Evolutionary conservation across 768 basidiomycete species (phyloP).

Genomic region (Russula brevipes): DNA sequence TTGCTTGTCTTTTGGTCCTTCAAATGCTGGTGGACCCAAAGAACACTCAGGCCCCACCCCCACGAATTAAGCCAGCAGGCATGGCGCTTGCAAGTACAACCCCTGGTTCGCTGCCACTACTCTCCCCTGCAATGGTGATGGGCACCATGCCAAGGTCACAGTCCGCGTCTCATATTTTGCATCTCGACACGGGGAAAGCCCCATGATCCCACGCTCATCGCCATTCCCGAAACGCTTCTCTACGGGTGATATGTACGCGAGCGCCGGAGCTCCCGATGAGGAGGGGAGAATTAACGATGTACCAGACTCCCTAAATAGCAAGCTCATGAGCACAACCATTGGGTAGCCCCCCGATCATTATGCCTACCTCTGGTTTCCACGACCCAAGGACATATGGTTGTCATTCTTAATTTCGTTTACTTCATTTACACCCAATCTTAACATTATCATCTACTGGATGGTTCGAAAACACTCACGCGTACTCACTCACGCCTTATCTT

Average conservation of each 20-base stretch:
- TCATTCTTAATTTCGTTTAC: conserved; percentile 4
- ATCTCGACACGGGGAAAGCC: conserved; percentile 1
- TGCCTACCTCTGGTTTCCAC: not conserved
- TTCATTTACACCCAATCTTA: not conserved
- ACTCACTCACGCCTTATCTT: not conserved
- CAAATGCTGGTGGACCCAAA: conserved; percentile 63
- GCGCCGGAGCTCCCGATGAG: conserved; percentile 10
- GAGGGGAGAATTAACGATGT: conserved; percentile 14
- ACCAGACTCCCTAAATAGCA: not conserved
- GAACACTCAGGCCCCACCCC: conserved; percentile 33
- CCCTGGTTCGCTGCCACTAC: conserved; percentile 13
- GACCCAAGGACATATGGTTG: not conserved
- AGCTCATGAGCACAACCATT: conserved; percentile 14
- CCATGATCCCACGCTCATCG: not conserved
- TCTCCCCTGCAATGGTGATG: conserved; percentile 13
- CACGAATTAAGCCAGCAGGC: conserved; percentile 6
- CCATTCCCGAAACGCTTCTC: conserved; percentile 9
- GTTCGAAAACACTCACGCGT: not conserved
- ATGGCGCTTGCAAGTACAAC: conserved; percentile 2
- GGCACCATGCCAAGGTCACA: conserved; percentile 10
- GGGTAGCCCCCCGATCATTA: conserved; percentile 3
- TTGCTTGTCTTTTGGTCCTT: conserved; percentile 60
- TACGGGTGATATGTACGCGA: not conserved
- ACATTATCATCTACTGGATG: not conserved
- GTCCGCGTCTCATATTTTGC: conserved; percentile 9